Evolutionary conservation across 75 land plant genomes (phyloP).

Genomic region (Picea glauca): DNA sequence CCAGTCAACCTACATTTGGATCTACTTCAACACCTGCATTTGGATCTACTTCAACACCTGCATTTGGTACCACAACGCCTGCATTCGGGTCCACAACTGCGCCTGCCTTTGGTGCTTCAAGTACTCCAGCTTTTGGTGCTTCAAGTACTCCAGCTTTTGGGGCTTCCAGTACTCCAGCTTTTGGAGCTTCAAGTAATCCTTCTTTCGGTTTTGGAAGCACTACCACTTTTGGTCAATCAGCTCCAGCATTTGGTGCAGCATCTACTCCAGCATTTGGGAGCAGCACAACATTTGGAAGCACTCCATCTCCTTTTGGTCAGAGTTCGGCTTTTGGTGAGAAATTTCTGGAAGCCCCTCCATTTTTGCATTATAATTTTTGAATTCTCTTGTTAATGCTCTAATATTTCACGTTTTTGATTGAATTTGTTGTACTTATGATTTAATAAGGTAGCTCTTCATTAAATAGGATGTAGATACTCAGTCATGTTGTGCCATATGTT

Average conservation of each 20-base stretch:
- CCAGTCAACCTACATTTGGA: slow-evolving; percentile 44
- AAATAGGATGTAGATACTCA: not conserved
- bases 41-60: slow-evolving; percentile 31
- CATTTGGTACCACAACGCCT: slow-evolving; percentile 40
- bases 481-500: not conserved
- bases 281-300: slow-evolving; percentile 65
- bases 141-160: slow-evolving; percentile 45
- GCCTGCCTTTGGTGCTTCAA: slow-evolving; percentile 47
- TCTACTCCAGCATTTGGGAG: slow-evolving; percentile 68
- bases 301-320: slow-evolving; percentile 55
- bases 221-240: slow-evolving; percentile 36
- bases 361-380: not conserved
- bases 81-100: slow-evolving; percentile 43
- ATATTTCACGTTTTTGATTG: not conserved
- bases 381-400: not conserved
- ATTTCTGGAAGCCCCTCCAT: not conserved
- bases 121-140: slow-evolving; percentile 53
- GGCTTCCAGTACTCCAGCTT: slow-evolving; percentile 47
- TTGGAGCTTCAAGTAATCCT: slow-evolving; percentile 32
- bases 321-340: slow-evolving; percentile 56
- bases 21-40: slow-evolving; percentile 39
- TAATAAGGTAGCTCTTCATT: not conserved
- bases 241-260: slow-evolving; percentile 38
- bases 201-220: slow-evolving; percentile 56
- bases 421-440: not conserved